Conservation (phyloP, 768 basidiomycete species). For the Lactarius quietus region DNA sequence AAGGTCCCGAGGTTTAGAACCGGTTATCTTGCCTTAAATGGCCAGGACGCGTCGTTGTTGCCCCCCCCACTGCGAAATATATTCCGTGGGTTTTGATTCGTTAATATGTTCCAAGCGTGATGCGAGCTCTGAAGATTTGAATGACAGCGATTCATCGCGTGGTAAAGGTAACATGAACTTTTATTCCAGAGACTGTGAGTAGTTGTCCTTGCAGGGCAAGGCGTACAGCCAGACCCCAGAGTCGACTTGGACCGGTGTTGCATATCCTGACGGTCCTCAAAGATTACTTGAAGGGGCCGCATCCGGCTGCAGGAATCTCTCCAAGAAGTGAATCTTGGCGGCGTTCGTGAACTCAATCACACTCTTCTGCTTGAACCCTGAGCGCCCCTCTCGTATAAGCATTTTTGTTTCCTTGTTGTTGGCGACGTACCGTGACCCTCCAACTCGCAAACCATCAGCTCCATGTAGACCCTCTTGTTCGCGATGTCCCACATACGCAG, state of each 20-base stretch:
- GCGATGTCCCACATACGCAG: slow-evolving; percentile 38
- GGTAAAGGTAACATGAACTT: neutral
- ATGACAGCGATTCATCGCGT: neutral
- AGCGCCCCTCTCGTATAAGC: neutral
- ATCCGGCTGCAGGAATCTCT: slow-evolving; percentile 34
- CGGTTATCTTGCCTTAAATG: slow-evolving; percentile 19
- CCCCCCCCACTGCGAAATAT: slow-evolving; percentile 8
- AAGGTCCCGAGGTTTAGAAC: slow-evolving; percentile 20
- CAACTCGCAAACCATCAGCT: slow-evolving; percentile 40
- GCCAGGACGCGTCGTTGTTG: slow-evolving; percentile 16
- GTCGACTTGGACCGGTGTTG: neutral
- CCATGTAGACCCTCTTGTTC: slow-evolving; percentile 32
- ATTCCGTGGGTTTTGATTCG: neutral
- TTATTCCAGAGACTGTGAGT: no score
- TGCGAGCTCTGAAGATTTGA: neutral
- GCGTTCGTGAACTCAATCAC: slow-evolving; percentile 43
- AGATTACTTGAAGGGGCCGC: neutral
- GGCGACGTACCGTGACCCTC: slow-evolving; percentile 41
- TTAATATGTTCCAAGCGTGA: neutral
- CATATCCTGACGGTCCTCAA: neutral
- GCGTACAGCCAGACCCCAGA: neutral
- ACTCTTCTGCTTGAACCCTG: slow-evolving; percentile 43
- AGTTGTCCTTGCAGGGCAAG: neutral
- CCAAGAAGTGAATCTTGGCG: slow-evolving; percentile 38
- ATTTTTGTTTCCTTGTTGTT: neutral